Base-by-base conservation (phyloP, 1,139 yeast species). In the Candida frijolesensis region DNA sequence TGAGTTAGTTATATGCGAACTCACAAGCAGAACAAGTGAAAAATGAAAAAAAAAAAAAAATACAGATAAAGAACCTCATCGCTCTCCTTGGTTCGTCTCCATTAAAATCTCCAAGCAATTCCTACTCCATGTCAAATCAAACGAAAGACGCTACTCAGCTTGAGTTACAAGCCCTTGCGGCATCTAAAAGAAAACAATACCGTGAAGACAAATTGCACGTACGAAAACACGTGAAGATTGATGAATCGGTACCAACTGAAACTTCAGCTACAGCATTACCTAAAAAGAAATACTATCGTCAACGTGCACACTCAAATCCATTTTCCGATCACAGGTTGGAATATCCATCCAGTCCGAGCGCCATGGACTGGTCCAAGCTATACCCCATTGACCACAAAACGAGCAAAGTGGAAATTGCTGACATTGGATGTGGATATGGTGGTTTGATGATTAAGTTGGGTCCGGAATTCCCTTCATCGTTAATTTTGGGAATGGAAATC, bases 351-450 rank as follows among this genome's bases (percentile, higher is more conserved):
- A 75, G 82, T 19, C 99, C 99, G 1, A 80, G 76, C 39, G 78
- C 76, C 29, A 94, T 95, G 99, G 85, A 90, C 63, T 94, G 99
- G 99, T 66, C 78, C 0, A 78, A 74, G 60, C 72, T 86, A 51
- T 94, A 85, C 60, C 98, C 97, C 2, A 71, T 74, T 18, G 81
- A 68, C 59, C 67, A 67, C 49, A 80, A 82, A 55, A 63, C 71
- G 6, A 70, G 78, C 49, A 65, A 77, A 42, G 98, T 95, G 12
- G 94, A 91, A 50, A 86, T 94, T 50, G 98, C 98, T 4, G 99
- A 94, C 66, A 83, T 94, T 53, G 99, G 99, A 14, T 94, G 99
- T 72, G 99, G 99, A 0, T 94, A 89, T 66, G 99, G 99, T 46
- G 99, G 99, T 0, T 76, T 94, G 53, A 68, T 90, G 62, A 84